phyloP scores from a whole-genome alignment of 805 yeast genomes.

The Naumovozyma castellii region DNA sequence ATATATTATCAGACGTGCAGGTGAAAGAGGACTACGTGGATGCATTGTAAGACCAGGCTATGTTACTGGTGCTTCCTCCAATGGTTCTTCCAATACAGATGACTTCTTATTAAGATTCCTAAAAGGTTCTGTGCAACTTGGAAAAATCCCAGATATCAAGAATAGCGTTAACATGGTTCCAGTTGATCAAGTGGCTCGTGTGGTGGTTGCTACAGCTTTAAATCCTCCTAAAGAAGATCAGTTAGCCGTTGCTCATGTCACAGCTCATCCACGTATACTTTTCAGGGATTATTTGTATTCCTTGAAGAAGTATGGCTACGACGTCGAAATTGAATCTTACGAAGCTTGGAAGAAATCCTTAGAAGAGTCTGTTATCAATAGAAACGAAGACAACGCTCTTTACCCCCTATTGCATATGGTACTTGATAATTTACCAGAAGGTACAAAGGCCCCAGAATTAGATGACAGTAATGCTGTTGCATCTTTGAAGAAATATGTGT shows the following conservation, averaged over 20 bases:
- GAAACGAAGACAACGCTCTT: constrained; percentile 70
- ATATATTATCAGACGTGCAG: constrained; percentile 78
- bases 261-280: constrained; percentile 87
- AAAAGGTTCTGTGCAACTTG: constrained; percentile 88
- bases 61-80: constrained; percentile 73
- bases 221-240: constrained; percentile 51
- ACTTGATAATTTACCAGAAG: constrained; percentile 80
- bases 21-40: constrained; percentile 77
- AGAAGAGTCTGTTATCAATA: constrained; percentile 69
- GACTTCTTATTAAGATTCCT: constrained; percentile 90
- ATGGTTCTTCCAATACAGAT: constrained; percentile 92
- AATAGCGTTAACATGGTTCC: constrained; percentile 95
- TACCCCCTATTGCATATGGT: constrained; percentile 93
- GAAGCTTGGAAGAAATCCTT: constrained; percentile 68
- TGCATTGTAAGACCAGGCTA: constrained; percentile 93
- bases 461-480: constrained; percentile 76
- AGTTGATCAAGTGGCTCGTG: constrained; percentile 94
- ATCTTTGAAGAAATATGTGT: constrained; percentile 53
- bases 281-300: constrained; percentile 67
- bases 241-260: constrained; percentile 83
- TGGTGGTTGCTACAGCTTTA: constrained; percentile 73
- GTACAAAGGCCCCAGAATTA: constrained; percentile 90
- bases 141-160: constrained; percentile 72
- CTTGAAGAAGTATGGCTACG: constrained; percentile 64
- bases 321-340: constrained; percentile 53